phyloP scores from a whole-genome alignment of 208 protist genomes.

The Acanthamoeba triangularis region DNA sequence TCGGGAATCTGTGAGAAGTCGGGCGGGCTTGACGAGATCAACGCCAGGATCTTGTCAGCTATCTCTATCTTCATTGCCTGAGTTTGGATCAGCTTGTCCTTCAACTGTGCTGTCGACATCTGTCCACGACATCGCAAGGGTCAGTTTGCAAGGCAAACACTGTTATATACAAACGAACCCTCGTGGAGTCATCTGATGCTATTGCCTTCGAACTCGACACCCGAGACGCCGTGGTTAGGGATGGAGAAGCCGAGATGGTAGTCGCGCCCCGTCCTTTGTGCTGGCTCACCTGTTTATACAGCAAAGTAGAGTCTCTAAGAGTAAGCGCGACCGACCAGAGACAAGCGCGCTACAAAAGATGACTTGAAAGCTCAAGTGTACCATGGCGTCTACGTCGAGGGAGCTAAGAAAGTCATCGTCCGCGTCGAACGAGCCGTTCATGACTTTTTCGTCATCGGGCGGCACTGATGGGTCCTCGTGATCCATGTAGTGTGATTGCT shows the following conservation, averaged over 20 bases:
- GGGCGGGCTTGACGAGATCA: neutral
- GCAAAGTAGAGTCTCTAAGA: neutral
- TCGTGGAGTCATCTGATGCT: neutral
- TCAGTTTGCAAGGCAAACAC: neutral
- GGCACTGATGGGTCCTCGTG: neutral
- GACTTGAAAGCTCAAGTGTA: neutral
- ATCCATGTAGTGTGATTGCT: neutral
- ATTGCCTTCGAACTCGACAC: neutral
- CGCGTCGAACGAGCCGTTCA: neutral
- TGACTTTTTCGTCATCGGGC: neutral
- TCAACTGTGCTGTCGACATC: neutral
- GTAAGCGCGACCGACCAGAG: neutral
- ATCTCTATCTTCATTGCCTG: neutral
- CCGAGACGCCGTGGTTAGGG: neutral
- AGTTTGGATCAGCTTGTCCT: neutral
- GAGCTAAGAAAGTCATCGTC: constrained; percentile 19
- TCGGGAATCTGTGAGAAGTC: constrained; percentile 6
- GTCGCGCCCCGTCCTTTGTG: neutral
- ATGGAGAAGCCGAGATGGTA: neutral
- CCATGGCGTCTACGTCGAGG: constrained; percentile 12
- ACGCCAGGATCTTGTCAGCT: neutral
- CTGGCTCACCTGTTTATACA: neutral
- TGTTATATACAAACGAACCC: neutral
- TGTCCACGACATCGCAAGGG: too few relatives aligned
- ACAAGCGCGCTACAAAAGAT: too few relatives aligned